Conservation (phyloP, 2,329 filamentous ascomycete species). For the Endocalyx cinctus region DNA sequence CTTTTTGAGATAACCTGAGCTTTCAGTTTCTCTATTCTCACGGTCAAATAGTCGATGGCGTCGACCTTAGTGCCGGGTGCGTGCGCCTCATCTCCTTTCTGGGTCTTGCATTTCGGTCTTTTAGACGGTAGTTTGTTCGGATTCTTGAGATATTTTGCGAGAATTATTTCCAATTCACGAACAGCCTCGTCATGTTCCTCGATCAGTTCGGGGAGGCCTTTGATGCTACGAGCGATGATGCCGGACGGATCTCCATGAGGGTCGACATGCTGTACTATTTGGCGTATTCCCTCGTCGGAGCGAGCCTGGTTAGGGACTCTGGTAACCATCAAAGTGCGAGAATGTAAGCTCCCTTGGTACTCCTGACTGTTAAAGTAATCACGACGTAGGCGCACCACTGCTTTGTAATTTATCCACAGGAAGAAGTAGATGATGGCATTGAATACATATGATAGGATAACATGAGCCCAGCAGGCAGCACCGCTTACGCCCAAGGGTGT, state of each 20-base stretch:
- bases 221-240: slow-evolving; percentile 83
- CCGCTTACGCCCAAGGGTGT: slow-evolving; percentile 52
- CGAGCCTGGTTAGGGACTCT: slow-evolving; percentile 72
- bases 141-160: slow-evolving; percentile 85
- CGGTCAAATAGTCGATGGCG: slow-evolving; percentile 85
- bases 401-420: slow-evolving; percentile 81
- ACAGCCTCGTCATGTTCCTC: slow-evolving; percentile 76
- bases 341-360: slow-evolving; percentile 80
- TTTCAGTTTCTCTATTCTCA: slow-evolving; percentile 76
- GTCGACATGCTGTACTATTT: slow-evolving; percentile 39
- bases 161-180: slow-evolving; percentile 69
- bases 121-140: slow-evolving; percentile 70
- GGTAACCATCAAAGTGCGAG: slow-evolving; percentile 66
- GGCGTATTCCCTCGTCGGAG: slow-evolving; percentile 78
- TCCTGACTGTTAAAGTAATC: slow-evolving; percentile 78
- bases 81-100: slow-evolving; percentile 68
- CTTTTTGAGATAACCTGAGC: slow-evolving; percentile 76
- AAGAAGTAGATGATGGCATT: slow-evolving; percentile 63
- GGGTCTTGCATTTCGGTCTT: slow-evolving; percentile 72
- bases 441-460: slow-evolving; percentile 53
- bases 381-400: slow-evolving; percentile 63
- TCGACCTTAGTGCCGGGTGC: slow-evolving; percentile 69
- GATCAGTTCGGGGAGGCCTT: slow-evolving; percentile 78
- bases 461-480: slow-evolving; percentile 51
- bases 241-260: slow-evolving; percentile 9